Conservation (phyloP, 176 grass and related monocot genomes). For the Oryza nivara region DNA sequence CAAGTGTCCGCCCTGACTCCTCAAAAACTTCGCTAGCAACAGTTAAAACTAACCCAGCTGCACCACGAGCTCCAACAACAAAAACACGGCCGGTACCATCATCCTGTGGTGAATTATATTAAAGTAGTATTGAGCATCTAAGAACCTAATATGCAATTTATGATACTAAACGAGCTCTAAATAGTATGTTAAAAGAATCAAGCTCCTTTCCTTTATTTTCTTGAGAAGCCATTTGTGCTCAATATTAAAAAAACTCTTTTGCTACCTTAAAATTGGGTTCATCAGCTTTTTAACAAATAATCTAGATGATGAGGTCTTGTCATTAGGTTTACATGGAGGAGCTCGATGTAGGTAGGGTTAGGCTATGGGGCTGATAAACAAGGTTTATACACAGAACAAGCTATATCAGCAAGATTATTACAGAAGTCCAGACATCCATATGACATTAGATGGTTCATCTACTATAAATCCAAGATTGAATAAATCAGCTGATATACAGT, state of each 20-base stretch:
- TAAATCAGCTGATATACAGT: not conserved
- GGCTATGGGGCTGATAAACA: constrained; percentile 6
- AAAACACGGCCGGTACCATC: constrained; percentile 87
- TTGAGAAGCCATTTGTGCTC: constrained; percentile 3
- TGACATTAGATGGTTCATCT: not conserved
- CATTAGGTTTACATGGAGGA: constrained; percentile 12
- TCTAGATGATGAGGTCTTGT: not conserved
- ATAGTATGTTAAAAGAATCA: not conserved
- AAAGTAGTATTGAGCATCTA: constrained; percentile 25
- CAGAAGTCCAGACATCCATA: constrained; percentile 5
- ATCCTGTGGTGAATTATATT: constrained; percentile 61
- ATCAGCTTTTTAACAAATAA: constrained; percentile 13
- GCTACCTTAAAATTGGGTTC: constrained; percentile 2
- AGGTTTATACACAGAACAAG: constrained; percentile 6
- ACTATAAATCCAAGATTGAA: not conserved
- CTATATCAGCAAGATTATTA: not conserved
- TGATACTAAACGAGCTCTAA: not conserved
- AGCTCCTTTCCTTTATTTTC: not conserved
- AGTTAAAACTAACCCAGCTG: constrained; percentile 80
- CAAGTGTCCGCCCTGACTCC: constrained; percentile 89
- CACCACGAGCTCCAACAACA: constrained; percentile 83
- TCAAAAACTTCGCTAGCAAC: constrained; percentile 98
- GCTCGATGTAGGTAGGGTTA: not conserved
- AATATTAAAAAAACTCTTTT: not conserved
- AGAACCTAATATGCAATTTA: constrained; percentile 7